These are phyloP conservation scores for Glycyrrhiza uralensis DNA, from an alignment of 306 rosid genomes.

Conservation along the genomic window DNA sequence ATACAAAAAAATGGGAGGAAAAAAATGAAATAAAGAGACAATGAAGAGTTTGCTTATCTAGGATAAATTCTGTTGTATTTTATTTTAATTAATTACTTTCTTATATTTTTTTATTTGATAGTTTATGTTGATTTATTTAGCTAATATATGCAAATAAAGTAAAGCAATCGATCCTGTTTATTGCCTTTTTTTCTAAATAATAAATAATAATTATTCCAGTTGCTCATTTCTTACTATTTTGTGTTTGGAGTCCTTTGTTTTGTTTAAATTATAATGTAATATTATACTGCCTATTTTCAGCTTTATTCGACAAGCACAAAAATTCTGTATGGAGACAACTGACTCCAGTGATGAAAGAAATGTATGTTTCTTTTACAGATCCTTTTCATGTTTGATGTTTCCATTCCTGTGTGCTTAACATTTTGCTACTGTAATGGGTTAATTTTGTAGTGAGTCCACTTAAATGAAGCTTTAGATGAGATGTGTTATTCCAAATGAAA, in stretches of 20 bases:
- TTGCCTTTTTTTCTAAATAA: not conserved
- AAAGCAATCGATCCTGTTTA: not conserved
- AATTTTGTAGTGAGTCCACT: slow-evolving; percentile 13
- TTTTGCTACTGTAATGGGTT: slow-evolving; percentile 16
- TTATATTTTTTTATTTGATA: not conserved
- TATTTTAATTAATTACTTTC: not conserved
- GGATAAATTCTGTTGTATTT: not conserved
- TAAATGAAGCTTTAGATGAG: slow-evolving; percentile 19
- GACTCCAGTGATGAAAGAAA: slow-evolving; percentile 63
- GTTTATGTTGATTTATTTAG: not conserved
- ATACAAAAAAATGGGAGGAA: not conserved
- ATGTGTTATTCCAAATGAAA: slow-evolving; percentile 6
- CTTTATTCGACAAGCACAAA: slow-evolving; percentile 82
- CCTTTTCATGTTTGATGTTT: slow-evolving; percentile 8
- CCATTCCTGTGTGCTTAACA: slow-evolving; percentile 8
- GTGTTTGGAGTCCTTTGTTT: slow-evolving; percentile 23
- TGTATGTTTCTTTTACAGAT: slow-evolving; percentile 49
- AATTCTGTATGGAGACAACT: slow-evolving; percentile 48
- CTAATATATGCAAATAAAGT: not conserved
- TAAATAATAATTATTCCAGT: not conserved
- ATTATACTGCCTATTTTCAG: slow-evolving; percentile 46
- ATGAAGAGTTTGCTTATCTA: not conserved
- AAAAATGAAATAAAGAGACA: not conserved
- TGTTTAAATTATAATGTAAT: slow-evolving; percentile 26
- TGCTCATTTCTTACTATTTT: not conserved